phyloP scores from a whole-genome alignment of 768 basidiomycete genomes.

The Serendipita sp. region DNA sequence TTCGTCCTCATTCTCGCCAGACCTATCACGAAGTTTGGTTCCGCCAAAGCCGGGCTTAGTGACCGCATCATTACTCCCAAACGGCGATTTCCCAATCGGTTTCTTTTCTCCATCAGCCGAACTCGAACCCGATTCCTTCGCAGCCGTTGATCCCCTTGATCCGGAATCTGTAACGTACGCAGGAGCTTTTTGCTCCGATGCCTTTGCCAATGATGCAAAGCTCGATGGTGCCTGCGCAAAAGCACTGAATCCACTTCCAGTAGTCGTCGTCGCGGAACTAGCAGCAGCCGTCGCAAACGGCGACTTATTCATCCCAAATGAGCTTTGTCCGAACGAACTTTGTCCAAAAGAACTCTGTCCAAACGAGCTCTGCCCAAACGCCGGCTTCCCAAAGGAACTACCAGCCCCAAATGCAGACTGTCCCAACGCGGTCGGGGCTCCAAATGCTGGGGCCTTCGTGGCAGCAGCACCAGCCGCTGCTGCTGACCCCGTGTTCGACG shows the following conservation, averaged over 20 bases:
- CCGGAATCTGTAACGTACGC: no score
- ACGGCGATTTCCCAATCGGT: not conserved
- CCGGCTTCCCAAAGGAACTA: slow-evolving; percentile 43
- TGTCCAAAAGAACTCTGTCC: slow-evolving; percentile 19
- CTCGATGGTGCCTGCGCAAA: not conserved
- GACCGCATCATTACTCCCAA: not conserved
- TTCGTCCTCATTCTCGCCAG: slow-evolving; percentile 10
- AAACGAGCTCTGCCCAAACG: slow-evolving; percentile 28
- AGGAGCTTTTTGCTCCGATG: not conserved
- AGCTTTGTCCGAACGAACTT: slow-evolving; percentile 15
- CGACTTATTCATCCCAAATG: no score
- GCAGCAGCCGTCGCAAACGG: slow-evolving; percentile 10
- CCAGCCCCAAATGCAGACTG: slow-evolving; percentile 26
- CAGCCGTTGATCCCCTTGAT: not conserved
- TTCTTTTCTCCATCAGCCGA: not conserved
- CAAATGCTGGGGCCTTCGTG: slow-evolving; percentile 11
- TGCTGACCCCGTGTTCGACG: not conserved
- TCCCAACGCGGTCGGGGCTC: slow-evolving; percentile 27
- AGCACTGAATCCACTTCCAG: not conserved
- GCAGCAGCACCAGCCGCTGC: not conserved
- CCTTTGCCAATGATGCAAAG: not conserved
- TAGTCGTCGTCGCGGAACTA: not conserved
- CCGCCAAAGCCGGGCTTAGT: not conserved
- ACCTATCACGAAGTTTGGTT: not conserved
- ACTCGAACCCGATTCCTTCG: not conserved